phyloP scores from a whole-genome alignment of 352 stramenopile genomes.

The Phytophthora kernoviae region DNA sequence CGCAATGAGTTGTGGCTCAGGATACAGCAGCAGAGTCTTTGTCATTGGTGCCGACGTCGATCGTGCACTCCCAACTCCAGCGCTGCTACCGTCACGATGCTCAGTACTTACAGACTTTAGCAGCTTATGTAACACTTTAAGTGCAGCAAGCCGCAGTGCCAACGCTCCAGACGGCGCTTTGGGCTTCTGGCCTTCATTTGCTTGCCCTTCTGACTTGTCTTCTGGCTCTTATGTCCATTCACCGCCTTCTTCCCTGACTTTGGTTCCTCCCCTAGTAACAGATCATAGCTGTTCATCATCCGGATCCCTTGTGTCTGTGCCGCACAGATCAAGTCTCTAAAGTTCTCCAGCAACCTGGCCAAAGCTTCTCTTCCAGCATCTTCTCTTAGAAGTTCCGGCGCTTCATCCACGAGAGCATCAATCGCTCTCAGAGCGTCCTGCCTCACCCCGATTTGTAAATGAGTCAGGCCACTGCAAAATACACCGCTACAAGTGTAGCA shows the following conservation, averaged over 20 bases:
- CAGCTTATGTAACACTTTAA: conserved; percentile 72
- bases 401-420: conserved; percentile 60
- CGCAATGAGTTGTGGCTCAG: conserved; percentile 36
- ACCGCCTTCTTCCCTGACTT: conserved; percentile 17
- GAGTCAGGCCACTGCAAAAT: conserved; percentile 84
- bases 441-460: conserved; percentile 76
- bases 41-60: conserved; percentile 31
- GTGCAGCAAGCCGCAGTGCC: conserved; percentile 57
- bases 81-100: neutral
- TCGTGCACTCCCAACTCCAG: neutral
- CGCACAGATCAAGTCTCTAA: conserved; percentile 68
- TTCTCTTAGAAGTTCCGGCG: conserved; percentile 58
- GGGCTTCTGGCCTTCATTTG: conserved; percentile 46
- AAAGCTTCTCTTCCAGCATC: conserved; percentile 60
- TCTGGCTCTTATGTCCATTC: conserved; percentile 9
- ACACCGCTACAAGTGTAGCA: conserved; percentile 72
- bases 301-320: conserved; percentile 72
- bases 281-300: conserved; percentile 81
- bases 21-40: conserved; percentile 62
- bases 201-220: conserved; percentile 20
- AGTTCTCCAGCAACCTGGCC: conserved; percentile 79
- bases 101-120: conserved; percentile 52
- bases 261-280: conserved; percentile 37
- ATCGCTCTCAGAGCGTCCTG: conserved; percentile 81
- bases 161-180: conserved; percentile 49